A percentile compares a stretch with the other conserved stretches of the same genome.
Conservation (phyloP, 1,284 basidiomycete genomes). For the Phenoliferia sp. region DNA sequence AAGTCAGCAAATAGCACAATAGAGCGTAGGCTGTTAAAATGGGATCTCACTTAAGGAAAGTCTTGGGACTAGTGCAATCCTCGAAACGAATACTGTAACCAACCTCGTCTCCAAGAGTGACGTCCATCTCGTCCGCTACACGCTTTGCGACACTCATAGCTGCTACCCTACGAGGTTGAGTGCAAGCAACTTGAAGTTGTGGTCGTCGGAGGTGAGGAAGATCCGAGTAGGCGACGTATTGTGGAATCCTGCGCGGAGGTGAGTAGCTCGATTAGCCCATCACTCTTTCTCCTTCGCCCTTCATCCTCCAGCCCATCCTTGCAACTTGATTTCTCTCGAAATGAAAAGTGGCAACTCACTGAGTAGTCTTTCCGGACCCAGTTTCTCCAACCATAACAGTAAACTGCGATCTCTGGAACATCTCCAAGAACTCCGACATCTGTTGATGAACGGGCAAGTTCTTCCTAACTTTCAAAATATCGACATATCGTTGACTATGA, state of each 20-base stretch:
- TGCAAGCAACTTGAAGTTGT: slow-evolving; percentile 90
- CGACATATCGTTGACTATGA: slow-evolving; percentile 74
- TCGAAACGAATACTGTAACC: slow-evolving; percentile 99
- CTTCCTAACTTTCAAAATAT: slow-evolving; percentile 77
- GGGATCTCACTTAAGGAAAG: slow-evolving; percentile 65
- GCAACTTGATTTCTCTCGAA: slow-evolving; percentile 22
- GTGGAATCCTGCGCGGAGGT: slow-evolving; percentile 61
- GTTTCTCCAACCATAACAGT: slow-evolving; percentile 91
- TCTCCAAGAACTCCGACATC: slow-evolving; percentile 57
- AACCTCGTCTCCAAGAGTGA: slow-evolving; percentile 85
- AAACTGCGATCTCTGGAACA: slow-evolving; percentile 36
- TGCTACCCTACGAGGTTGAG: slow-evolving; percentile 93
- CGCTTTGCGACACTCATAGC: slow-evolving; percentile 98
- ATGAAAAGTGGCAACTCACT: slow-evolving; percentile 52
- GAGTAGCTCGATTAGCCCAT: slow-evolving; percentile 4
- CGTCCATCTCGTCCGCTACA: slow-evolving; percentile 98
- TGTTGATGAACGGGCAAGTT: slow-evolving; percentile 87
- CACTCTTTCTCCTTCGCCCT: not conserved
- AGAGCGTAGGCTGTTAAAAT: not conserved
- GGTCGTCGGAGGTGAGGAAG: slow-evolving; percentile 53
- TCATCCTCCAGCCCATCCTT: not conserved
- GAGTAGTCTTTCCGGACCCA: slow-evolving; percentile 96
- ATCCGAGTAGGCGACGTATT: slow-evolving; percentile 92
- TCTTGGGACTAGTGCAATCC: slow-evolving; percentile 88
- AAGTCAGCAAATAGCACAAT: too few species aligned